These are phyloP conservation scores for Chaetomiaceae sp. DNA, from an alignment of 2,329 filamentous ascomycete genomes.

Conservation along the genomic window DNA sequence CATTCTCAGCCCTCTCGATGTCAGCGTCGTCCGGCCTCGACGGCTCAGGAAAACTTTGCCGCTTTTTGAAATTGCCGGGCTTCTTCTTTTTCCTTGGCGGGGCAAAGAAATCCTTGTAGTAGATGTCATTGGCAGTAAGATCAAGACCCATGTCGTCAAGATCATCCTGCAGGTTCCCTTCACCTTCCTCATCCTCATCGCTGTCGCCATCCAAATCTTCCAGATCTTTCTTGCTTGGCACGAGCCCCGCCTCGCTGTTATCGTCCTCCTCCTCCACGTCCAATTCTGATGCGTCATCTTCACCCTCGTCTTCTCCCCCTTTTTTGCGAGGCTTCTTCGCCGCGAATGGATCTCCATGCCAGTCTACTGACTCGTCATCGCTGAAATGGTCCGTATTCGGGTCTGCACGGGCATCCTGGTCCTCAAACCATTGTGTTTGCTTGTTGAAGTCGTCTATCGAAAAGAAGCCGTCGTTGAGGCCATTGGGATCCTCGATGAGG, in stretches of 20 bases:
- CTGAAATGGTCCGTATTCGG: slow-evolving; percentile 68
- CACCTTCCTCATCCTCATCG: slow-evolving; percentile 57
- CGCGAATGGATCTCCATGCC: slow-evolving; percentile 71
- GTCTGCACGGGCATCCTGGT: slow-evolving; percentile 74
- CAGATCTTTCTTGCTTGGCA: slow-evolving; percentile 74
- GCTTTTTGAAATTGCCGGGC: slow-evolving; percentile 38
- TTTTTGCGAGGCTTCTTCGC: slow-evolving; percentile 27
- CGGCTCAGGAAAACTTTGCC: slow-evolving; percentile 39
- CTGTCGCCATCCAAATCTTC: slow-evolving; percentile 64
- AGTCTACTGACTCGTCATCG: slow-evolving; percentile 85
- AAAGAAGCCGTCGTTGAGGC: slow-evolving; percentile 96
- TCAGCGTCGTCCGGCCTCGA: slow-evolving; percentile 56
- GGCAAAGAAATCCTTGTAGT: slow-evolving; percentile 91
- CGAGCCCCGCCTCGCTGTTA: slow-evolving; percentile 73
- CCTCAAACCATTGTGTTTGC: slow-evolving; percentile 83
- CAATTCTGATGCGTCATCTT: slow-evolving; percentile 31
- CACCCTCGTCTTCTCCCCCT: slow-evolving; percentile 34
- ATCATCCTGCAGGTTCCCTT: slow-evolving; percentile 53
- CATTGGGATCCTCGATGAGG: slow-evolving; percentile 69
- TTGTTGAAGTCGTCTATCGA: slow-evolving; percentile 97
- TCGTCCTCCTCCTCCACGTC: slow-evolving; percentile 41
- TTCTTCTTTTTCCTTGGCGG: slow-evolving; percentile 71
- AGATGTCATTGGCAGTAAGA: slow-evolving; percentile 79
- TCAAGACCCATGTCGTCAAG: slow-evolving; percentile 52
- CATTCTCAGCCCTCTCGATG: slow-evolving; percentile 76